These are phyloP conservation scores for Galerina marginata DNA, from an alignment of 768 basidiomycete genomes.

Conservation along the genomic window DNA sequence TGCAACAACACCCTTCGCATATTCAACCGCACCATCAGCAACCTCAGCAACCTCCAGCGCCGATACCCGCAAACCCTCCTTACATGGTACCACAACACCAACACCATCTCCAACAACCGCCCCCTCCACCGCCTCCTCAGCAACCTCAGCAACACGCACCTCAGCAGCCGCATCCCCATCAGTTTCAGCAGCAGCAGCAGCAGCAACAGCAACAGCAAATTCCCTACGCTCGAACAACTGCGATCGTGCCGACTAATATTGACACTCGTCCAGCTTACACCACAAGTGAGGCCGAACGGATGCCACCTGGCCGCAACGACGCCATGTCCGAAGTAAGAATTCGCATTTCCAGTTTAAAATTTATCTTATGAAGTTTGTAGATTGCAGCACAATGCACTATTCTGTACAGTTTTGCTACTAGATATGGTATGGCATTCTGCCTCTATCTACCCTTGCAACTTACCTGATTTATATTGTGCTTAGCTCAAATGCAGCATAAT, in stretches of 20 bases:
- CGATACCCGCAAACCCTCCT: conserved; percentile 22
- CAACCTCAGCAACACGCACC: conserved; percentile 28
- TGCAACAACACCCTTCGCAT: conserved; percentile 22
- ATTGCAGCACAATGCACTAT: conserved; percentile 65
- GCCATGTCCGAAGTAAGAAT: conserved; percentile 49
- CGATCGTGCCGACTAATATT: conserved; percentile 46
- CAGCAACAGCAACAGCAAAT: conserved; percentile 31
- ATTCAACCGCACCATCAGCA: conserved; percentile 27
- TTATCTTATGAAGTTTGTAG: conserved; percentile 36
- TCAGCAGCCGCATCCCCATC: conserved; percentile 20
- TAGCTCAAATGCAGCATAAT: conserved; percentile 51
- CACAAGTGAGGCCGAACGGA: conserved; percentile 40
- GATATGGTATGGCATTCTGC: conserved; percentile 55
- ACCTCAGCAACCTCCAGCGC: conserved; percentile 28
- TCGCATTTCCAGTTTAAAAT: conserved; percentile 1
- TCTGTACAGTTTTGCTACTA: conserved; percentile 68
- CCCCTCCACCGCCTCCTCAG: conserved; percentile 26
- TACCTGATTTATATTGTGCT: conserved; percentile 7
- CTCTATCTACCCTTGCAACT: not conserved
- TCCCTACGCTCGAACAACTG: conserved; percentile 44
- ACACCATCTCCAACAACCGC: conserved; percentile 32
- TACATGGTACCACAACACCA: conserved; percentile 31
- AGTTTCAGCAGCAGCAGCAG: conserved; percentile 19
- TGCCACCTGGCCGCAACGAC: conserved; percentile 38
- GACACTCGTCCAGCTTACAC: conserved; percentile 45